Evolutionary conservation across 2,329 filamentous ascomycete genomes (phyloP).

Genomic region (Aspergillus ibericus): DNA sequence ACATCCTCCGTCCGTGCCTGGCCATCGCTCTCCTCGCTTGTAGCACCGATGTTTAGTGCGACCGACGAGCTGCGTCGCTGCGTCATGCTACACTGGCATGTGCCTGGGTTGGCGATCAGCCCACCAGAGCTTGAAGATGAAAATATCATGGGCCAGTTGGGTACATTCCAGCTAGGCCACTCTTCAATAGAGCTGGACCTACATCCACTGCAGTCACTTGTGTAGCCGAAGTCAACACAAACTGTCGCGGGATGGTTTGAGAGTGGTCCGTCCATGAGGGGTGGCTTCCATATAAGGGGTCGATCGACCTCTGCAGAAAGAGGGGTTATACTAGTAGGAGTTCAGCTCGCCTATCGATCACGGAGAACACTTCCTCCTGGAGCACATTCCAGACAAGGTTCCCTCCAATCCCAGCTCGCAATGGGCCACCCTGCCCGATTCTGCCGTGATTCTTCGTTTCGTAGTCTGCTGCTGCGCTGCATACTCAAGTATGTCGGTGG

Average conservation of each 20-base stretch:
- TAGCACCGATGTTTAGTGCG: not conserved
- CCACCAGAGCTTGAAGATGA: constrained; percentile 1
- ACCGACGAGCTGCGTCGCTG: constrained; percentile 1
- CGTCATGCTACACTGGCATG: constrained; percentile 5
- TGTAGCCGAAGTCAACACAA: not conserved
- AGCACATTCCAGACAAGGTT: not conserved
- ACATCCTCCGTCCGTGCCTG: constrained; percentile 1
- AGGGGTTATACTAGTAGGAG: not conserved
- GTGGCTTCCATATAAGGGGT: not conserved
- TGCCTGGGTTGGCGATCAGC: constrained; percentile 5
- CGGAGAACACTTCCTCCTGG: not conserved
- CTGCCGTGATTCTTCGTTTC: not conserved
- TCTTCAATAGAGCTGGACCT: not conserved
- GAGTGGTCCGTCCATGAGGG: not conserved
- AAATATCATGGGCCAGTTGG: not conserved
- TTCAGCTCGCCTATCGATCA: not conserved
- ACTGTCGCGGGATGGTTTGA: not conserved
- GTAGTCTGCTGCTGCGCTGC: not conserved
- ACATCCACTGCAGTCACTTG: not conserved
- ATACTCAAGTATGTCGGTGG: not conserved
- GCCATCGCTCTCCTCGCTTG: not conserved
- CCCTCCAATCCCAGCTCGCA: not conserved
- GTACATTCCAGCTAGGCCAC: constrained; percentile 3
- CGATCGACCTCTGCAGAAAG: not conserved
- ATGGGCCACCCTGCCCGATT: not conserved